Evolutionary conservation across 805 yeast species (phyloP).

Genomic region (Hanseniaspora singularis): DNA sequence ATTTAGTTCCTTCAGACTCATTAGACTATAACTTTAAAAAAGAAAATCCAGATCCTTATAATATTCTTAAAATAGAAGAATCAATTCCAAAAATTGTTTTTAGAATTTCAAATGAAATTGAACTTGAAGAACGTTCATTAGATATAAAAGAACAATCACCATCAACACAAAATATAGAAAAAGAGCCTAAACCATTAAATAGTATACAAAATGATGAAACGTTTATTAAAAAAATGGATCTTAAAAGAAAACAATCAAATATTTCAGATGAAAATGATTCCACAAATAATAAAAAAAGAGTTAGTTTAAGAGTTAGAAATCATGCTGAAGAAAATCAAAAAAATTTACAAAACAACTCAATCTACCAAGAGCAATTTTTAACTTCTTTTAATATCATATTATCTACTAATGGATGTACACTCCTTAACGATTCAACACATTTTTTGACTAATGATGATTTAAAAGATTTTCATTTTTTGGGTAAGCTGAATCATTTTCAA

Average conservation of each 20-base stretch:
- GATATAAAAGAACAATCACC: too few relatives aligned
- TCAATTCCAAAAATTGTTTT: slow-evolving; percentile 4
- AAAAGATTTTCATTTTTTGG: slow-evolving; percentile 4
- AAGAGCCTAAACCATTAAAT: neutral
- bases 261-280: neutral
- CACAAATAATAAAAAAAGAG: slow-evolving; percentile 1
- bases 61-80: neutral
- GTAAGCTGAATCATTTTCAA: neutral
- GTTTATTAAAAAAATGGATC: neutral
- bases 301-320: slow-evolving; percentile 7
- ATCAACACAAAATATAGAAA: neutral
- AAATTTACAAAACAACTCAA: neutral
- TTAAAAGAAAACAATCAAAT: neutral
- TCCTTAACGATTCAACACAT: neutral
- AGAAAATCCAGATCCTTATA: slow-evolving; percentile 13
- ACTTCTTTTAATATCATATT: neutral
- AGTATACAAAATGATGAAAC: neutral
- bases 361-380: neutral
- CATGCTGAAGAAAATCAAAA: slow-evolving; percentile 5
- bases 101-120: neutral
- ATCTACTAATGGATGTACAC: neutral
- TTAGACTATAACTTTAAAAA: neutral
- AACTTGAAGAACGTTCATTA: neutral
- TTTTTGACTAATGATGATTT: neutral
- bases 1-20: neutral